Conservation (phyloP, 106 monocot species). For the Dendrobium officinale region DNA sequence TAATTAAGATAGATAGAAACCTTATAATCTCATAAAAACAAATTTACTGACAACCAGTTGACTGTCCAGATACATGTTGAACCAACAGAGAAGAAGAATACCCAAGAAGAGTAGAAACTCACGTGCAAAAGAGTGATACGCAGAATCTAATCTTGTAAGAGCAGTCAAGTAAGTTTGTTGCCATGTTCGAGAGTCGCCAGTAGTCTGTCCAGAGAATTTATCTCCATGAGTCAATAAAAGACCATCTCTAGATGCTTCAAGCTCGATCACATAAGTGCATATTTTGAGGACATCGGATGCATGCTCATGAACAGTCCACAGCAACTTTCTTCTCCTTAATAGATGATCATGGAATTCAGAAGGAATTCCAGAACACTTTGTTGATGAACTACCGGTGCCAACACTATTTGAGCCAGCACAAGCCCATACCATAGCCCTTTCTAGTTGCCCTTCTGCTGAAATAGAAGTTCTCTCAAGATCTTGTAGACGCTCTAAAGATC, state of each 20-base stretch:
- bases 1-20: constrained; percentile 20
- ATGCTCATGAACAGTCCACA: constrained; percentile 55
- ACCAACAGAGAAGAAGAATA: background rate
- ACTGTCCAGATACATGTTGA: background rate
- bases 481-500: constrained; percentile 62
- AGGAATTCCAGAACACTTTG: constrained; percentile 64
- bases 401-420: constrained; percentile 55
- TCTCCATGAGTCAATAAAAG: constrained; percentile 44
- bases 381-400: constrained; percentile 22
- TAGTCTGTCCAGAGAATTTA: constrained; percentile 25
- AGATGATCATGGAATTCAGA: constrained; percentile 93
- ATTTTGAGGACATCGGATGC: constrained; percentile 54
- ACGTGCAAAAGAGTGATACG: constrained; percentile 85
- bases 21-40: background rate
- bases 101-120: constrained; percentile 10
- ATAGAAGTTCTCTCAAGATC: constrained; percentile 69
- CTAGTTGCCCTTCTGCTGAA: constrained; percentile 80
- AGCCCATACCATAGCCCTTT: constrained; percentile 99
- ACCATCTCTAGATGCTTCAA: constrained; percentile 96
- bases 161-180: constrained; percentile 63
- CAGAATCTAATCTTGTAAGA: constrained; percentile 59
- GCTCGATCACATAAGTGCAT: constrained; percentile 76
- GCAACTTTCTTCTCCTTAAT: constrained; percentile 51
- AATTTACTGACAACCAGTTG: background rate
- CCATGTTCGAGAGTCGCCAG: constrained; percentile 57